phyloP scores from a whole-genome alignment of 345 rosid genomes.

The Mangifera indica region DNA sequence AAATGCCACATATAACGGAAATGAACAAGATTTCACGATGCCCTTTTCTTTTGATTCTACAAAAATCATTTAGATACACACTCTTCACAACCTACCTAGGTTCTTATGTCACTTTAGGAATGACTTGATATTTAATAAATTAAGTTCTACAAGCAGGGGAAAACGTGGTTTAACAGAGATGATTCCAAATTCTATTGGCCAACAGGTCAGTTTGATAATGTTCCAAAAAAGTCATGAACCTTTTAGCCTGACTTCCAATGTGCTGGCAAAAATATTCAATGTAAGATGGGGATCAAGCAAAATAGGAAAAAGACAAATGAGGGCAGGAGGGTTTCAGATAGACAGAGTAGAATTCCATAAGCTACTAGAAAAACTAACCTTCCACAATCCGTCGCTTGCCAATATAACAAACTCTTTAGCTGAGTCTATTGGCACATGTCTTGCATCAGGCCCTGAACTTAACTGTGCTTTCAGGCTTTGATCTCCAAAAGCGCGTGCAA shows the following conservation, averaged over 20 bases:
- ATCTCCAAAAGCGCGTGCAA: constrained; percentile 64
- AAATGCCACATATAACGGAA: neutral
- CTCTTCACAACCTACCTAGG: neutral
- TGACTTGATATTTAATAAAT: neutral
- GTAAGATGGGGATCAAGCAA: neutral
- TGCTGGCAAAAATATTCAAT: neutral
- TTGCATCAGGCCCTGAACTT: constrained; percentile 53
- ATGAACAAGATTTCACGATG: neutral
- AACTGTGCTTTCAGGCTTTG: constrained; percentile 62
- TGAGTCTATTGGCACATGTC: constrained; percentile 43
- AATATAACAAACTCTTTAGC: constrained; percentile 48
- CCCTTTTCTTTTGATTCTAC: neutral
- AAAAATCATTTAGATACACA: neutral
- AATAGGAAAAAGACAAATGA: neutral
- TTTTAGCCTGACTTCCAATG: neutral
- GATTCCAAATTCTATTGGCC: neutral
- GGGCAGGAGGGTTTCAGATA: neutral
- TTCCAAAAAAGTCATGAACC: neutral
- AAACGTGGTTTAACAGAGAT: neutral
- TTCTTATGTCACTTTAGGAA: neutral
- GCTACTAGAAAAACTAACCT: constrained; percentile 41
- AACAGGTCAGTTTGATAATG: neutral
- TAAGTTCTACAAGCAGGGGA: neutral
- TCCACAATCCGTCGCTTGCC: constrained; percentile 66
- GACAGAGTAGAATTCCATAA: neutral